phyloP scores from a whole-genome alignment of 1,284 basidiomycete species.

The Sanguinoderma infundibulare region DNA sequence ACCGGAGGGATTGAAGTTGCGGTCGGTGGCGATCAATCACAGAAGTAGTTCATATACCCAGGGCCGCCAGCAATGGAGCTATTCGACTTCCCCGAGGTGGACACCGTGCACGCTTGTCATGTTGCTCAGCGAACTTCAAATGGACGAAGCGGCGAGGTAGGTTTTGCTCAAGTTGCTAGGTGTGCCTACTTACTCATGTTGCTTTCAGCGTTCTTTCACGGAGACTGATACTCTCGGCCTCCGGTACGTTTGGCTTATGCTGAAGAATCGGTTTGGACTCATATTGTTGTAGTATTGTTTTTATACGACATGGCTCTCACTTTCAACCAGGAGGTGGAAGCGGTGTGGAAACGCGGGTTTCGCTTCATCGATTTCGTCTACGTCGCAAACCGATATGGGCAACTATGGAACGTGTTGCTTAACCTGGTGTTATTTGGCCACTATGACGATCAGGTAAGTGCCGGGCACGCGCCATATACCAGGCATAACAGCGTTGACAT shows the following conservation, averaged over 20 bases:
- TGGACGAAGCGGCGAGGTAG: not conserved
- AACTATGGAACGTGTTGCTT: not conserved
- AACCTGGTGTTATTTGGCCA: not conserved
- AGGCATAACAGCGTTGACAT: no score
- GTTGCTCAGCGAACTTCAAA: not conserved
- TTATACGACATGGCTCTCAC: not conserved
- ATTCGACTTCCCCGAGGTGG: not conserved
- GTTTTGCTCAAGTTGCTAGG: not conserved
- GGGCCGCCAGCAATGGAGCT: not conserved
- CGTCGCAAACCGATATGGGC: not conserved
- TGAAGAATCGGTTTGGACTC: not conserved
- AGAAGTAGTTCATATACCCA: not conserved
- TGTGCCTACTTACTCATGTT: not conserved
- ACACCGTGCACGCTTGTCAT: not conserved
- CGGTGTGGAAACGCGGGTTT: not conserved
- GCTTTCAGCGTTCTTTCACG: not conserved
- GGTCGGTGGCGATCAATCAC: not conserved
- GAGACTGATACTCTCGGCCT: not conserved
- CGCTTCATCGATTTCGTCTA: not conserved
- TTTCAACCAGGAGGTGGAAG: not conserved
- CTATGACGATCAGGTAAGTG: not conserved
- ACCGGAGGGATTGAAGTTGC: not conserved
- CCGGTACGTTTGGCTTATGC: not conserved
- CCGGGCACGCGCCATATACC: no score
- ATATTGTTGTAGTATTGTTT: not conserved